Base-by-base conservation (phyloP, 768 basidiomycete species). In the Leccinum disarticulatum region DNA sequence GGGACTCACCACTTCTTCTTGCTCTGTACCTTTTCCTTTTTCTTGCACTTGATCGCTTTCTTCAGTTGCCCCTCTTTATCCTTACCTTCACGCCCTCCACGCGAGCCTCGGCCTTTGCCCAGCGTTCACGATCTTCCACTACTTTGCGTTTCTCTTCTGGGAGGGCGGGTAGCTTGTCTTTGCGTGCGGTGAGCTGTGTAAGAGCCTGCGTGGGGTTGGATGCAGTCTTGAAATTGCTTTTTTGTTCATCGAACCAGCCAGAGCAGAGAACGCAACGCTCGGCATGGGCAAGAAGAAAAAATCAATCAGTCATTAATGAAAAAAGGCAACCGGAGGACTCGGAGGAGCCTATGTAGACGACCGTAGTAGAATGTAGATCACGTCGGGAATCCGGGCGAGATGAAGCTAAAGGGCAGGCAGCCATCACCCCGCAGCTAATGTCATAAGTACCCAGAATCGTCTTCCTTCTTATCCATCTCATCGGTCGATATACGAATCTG, bases 1-100 rank as follows among this genome's bases (percentile, higher is more conserved):
- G 22, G 22, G 22, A 22, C 22, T 22, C 22, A 22, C 22, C 22
- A 22, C 22, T 22, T 22, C 22, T 22, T 22, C 22, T 90, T 91
- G 60, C 87, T 87, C 77, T 91, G 94, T 25, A 61, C 67, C 72
- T 98, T 98, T 66, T 86, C 87, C 74, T 96, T 95, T 75, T 97
- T 95, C 64, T 91, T 88, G 71, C 91, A 79, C 80, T 97, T 98
- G 8, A 84, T 86, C 46, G 94, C 95, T 78, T 97, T 98, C 79
- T 96, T 98, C 68, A 99, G 73, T 48, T 88, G 78, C 1, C 65
- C 71, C 70, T 93, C 93, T 65, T 95, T 91, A 66, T 98, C 97
- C 53, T 83, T 84, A 99, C 87, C 75, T 98, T 99, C 52, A 88
- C 87, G 3, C 97, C 97, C 57, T 91, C 92, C 59, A 97, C 78